Evolutionary conservation across 345 rosid species (phyloP).

Genomic region (Orychophragmus violaceus): DNA sequence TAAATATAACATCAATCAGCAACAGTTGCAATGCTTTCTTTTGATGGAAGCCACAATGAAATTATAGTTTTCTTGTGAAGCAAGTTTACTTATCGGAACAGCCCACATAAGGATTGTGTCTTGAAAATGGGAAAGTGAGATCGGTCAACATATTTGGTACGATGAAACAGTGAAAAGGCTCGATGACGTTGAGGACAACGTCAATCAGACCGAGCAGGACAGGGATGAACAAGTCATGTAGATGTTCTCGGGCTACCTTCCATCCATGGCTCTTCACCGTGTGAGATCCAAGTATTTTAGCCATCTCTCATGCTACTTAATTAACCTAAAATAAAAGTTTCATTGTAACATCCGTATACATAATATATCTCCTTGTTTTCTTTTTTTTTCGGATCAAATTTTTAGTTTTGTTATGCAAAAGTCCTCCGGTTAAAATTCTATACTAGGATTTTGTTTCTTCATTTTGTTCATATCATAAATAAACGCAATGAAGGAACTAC

Average conservation of each 20-base stretch:
- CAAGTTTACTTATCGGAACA: slow-evolving; percentile 31
- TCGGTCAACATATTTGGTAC: slow-evolving; percentile 58
- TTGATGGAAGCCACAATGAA: background rate
- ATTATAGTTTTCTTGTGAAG: background rate
- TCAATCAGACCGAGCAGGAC: slow-evolving; percentile 41
- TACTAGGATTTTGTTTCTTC: background rate
- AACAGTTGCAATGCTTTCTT: background rate
- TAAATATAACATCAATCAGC: background rate
- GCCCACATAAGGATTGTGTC: slow-evolving; percentile 61
- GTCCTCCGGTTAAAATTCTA: background rate
- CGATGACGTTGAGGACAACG: slow-evolving; percentile 34
- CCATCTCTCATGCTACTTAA: slow-evolving; percentile 30
- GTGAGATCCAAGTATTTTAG: slow-evolving; percentile 38
- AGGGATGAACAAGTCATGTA: slow-evolving; percentile 51
- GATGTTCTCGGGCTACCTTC: slow-evolving; percentile 39
- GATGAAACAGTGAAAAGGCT: slow-evolving; percentile 63
- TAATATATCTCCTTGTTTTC: background rate
- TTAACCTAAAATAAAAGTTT: background rate
- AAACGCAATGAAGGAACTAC: background rate
- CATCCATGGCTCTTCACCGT: slow-evolving; percentile 48
- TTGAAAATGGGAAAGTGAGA: slow-evolving; percentile 45
- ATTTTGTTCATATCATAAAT: background rate
- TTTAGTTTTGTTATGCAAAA: background rate
- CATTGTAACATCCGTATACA: background rate
- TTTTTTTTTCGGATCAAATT: background rate